Evolutionary conservation across 495 filamentous ascomycete genomes (phyloP), one percentile per base, ranked within the genome.

Genomic region (Echria macrotheca): DNA sequence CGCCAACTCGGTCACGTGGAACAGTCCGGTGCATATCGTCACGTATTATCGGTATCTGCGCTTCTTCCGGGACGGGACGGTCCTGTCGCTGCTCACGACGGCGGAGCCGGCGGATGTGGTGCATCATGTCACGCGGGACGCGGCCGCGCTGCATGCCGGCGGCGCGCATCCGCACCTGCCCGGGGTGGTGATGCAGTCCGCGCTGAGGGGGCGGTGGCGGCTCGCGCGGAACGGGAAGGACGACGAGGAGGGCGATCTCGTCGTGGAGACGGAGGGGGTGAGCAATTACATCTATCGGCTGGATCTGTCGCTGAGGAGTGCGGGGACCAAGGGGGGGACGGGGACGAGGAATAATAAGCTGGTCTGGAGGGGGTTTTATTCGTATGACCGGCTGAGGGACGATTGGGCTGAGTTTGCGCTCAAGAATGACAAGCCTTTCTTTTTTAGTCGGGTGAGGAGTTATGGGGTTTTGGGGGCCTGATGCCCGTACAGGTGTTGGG

Each of bases 31-130:
- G 15, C 90, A 91, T 59, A 95, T 96, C 44, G 90, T 98, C 28
- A 98, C 93, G 0, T 98, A 97, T 68, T 97, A 93, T 71, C 87
- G 93, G 29, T 98, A 97, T 63, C 74, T 98, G 0, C 85, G 93
- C 10, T 93, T 97, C 68, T 95, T 94, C 71, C 85, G 89, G 17
- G 86, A 96, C 66, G 93, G 93, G 19, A 83, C 85, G 1, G 81
- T 77, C 41, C 79, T 96, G 23, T 86, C 79, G 33, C 71, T 98
- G 7, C 72, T 89, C 5, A 85, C 84, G 1, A 93, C 87, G 1
- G 69, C 78, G 22, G 87, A 95, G 66, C 93, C 93, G 0, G 69
- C 78, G 21, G 89, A 95, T 22, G 86, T 97, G 10, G 89, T 95
- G 1, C 84, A 85, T 39, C 70, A 86, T 50, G 71, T 90, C 11